Evolutionary conservation across 2,329 filamentous ascomycete species (phyloP), one percentile per base, ranked within the genome.

Genomic region (Venturia effusa): DNA sequence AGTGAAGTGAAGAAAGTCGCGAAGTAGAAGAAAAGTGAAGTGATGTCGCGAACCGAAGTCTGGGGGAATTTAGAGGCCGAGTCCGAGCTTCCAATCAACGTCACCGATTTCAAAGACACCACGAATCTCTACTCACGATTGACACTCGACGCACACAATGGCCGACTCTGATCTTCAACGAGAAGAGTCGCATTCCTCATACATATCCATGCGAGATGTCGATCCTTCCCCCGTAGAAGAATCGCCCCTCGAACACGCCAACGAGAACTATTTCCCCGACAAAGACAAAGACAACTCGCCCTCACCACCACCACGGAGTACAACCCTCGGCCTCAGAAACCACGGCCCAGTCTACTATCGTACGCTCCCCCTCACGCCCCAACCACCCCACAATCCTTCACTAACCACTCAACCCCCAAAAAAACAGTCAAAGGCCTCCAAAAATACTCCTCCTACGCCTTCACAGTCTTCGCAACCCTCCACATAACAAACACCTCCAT

Each of bases 371-470:
- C 15, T 15, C 8, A 39, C 37, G 10, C 8, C 19, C 19, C 27
- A 34, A 1, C 13, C 30, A 57, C n/a, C 11, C 13, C 30, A 57
- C n/a, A 22, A 59, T 43, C 15, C 61, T 17, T 1, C 30, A 43
- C 39, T 61, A 41, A 51, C 37, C 37, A 39, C n/a, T n/a, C n/a
- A n/a, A n/a, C n/a, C n/a, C n/a, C n/a, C n/a, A 39, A 41, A 39
- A 17, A 24, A 27, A 32, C 54, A 90, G 88, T 95, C 62, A 82
- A 82, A 5, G 84, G 89, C 59, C 81, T 94, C 41, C 94, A 97
- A 75, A 88, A 86, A 74, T 96, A 96, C 80, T 94, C 91, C 0
- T 91, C 89, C 68, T 95, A 96, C 78, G 85, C 89, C 68, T 92
- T 90, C 71, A 85, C 84, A 67, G 78, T 90, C 68, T 96, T 93